These are phyloP conservation scores for Sordariomycetes sp. DNA, from an alignment of 2,329 filamentous ascomycete species.

Conservation along the genomic window DNA sequence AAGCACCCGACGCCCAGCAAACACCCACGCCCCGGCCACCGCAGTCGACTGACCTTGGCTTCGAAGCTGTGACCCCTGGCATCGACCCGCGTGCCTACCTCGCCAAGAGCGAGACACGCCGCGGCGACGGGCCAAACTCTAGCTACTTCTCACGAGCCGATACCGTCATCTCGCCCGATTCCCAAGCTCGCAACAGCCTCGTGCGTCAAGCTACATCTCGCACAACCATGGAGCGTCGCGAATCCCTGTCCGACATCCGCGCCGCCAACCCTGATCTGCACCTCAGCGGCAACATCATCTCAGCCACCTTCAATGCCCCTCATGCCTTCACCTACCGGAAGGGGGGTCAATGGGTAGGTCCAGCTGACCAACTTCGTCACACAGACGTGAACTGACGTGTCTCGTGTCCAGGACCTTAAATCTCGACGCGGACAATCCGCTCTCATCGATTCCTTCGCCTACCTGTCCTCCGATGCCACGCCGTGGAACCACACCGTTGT, in stretches of 20 bases:
- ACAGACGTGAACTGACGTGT: not conserved
- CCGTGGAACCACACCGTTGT: slow-evolving; percentile 90
- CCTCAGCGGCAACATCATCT: slow-evolving; percentile 58
- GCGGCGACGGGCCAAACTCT: slow-evolving; percentile 6
- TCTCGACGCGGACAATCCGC: slow-evolving; percentile 81
- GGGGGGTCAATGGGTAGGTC: slow-evolving; percentile 51
- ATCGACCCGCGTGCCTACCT: slow-evolving; percentile 5
- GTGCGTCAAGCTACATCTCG: not conserved
- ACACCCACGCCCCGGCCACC: slow-evolving; percentile 16
- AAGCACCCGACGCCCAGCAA: too few species aligned
- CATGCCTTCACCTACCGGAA: slow-evolving; percentile 49
- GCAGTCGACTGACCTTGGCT: slow-evolving; percentile 11
- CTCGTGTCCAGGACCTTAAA: slow-evolving; percentile 54
- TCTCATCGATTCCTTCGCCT: slow-evolving; percentile 81
- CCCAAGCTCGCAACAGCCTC: slow-evolving; percentile 1
- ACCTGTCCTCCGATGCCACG: slow-evolving; percentile 74
- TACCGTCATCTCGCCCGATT: slow-evolving; percentile 5
- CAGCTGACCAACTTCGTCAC: too few species aligned
- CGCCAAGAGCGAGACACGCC: not conserved
- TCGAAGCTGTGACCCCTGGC: slow-evolving; percentile 18
- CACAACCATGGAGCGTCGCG: slow-evolving; percentile 31
- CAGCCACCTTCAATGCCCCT: slow-evolving; percentile 55
- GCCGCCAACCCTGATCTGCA: slow-evolving; percentile 46
- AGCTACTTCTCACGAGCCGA: slow-evolving; percentile 15
- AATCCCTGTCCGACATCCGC: slow-evolving; percentile 47